phyloP scores from a whole-genome alignment of 2,329 filamentous ascomycete species.

The Eutypa lata region DNA sequence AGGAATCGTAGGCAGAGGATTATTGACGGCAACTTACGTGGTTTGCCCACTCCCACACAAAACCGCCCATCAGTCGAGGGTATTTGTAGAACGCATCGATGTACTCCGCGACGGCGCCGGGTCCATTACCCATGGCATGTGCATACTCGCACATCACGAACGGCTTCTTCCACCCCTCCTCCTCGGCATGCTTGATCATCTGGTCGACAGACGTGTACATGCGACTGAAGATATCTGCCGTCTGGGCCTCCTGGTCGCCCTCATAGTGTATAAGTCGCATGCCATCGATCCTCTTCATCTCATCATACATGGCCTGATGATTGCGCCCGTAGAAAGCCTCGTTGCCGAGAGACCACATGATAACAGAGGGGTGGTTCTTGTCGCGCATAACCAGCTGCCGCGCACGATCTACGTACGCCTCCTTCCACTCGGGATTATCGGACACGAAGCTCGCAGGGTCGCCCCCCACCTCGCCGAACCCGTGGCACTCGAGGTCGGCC shows the following conservation, averaged over 20 bases:
- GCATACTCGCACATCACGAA: slow-evolving; percentile 55
- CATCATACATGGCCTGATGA: slow-evolving; percentile 65
- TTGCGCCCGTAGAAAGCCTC: slow-evolving; percentile 69
- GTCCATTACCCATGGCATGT: slow-evolving; percentile 71
- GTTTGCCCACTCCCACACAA: slow-evolving; percentile 64
- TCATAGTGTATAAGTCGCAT: slow-evolving; percentile 65
- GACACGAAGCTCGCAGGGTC: slow-evolving; percentile 51
- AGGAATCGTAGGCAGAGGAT: too few relatives aligned
- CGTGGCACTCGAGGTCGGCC: slow-evolving; percentile 53
- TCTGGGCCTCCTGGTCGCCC: slow-evolving; percentile 53
- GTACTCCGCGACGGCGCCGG: slow-evolving; percentile 65
- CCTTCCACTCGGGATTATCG: slow-evolving; percentile 58
- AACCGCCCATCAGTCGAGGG: slow-evolving; percentile 59
- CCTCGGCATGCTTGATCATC: slow-evolving; percentile 37
- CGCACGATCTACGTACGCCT: slow-evolving; percentile 66
- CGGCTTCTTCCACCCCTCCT: slow-evolving; percentile 49
- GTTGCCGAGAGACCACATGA: slow-evolving; percentile 72
- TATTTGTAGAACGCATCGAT: slow-evolving; percentile 61
- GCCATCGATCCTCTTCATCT: slow-evolving; percentile 53
- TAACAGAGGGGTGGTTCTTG: slow-evolving; percentile 60
- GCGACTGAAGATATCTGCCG: slow-evolving; percentile 60
- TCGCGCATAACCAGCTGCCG: slow-evolving; percentile 60
- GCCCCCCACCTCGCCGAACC: slow-evolving; percentile 40
- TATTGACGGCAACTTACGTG: slow-evolving; percentile 36
- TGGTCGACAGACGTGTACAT: slow-evolving; percentile 60